Base-by-base conservation (phyloP, 805 yeast genomes). In the Ogataea dorogensis region DNA sequence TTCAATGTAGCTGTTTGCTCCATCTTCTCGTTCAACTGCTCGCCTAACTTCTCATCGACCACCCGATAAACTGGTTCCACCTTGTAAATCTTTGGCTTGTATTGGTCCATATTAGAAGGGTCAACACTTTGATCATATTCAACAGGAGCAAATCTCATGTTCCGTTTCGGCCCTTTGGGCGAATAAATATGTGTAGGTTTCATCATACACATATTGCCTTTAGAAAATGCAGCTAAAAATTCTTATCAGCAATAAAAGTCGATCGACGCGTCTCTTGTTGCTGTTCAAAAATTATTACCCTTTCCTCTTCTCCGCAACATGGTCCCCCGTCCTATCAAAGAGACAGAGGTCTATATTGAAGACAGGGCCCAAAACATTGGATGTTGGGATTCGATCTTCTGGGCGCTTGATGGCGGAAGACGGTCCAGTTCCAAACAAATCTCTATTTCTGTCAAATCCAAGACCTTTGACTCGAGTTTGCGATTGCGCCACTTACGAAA, bases 401-500 rank as follows among this genome's bases (percentile, higher is more conserved):
- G n/a, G n/a, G n/a, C n/a, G n/a, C n/a, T n/a, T n/a, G n/a, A n/a
- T n/a, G n/a, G n/a, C n/a, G n/a, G n/a, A n/a, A n/a, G n/a, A n/a
- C n/a, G n/a, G n/a, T n/a, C n/a, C n/a, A n/a, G n/a, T n/a, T n/a
- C n/a, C n/a, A n/a, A n/a, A n/a, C n/a, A n/a, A n/a, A n/a, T n/a
- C n/a, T n/a, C n/a, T n/a, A 27, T 21, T 12, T 1, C 14, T 7
- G 17, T 8, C 13, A 23, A 7, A 10, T 27, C 27, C 10, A 35
- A 26, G 2, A 22, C 28, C 3, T 56, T 51, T 22, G 49, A 66
- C 42, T 61, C 70, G 7, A 49, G 58, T 23, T 53, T 55, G 12
- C 63, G 73, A 28, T 58, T 77, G 28, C 36, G 24, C 1, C 52
- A 53, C 12, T 53, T 77, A 31, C 56, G 83, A 17, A 42, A 50